Base-by-base conservation (phyloP, 2,329 filamentous ascomycete genomes). In the Sporothrix luriei region DNA sequence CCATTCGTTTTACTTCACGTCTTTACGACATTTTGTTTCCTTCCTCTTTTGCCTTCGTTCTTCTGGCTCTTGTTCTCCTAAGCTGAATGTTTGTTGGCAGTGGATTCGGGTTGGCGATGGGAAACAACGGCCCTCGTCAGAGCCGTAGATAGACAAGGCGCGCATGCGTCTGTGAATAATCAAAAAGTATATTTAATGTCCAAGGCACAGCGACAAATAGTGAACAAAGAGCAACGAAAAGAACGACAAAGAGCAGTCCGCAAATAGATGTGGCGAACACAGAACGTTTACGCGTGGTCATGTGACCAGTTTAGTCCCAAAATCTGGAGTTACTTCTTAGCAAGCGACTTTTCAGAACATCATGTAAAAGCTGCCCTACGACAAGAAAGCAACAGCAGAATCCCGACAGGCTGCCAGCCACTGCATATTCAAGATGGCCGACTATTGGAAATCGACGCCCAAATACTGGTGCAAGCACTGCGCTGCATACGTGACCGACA, bases 401-500 rank as follows among this genome's bases (percentile, higher is more conserved):
- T 6, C 7, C 24, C 33, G 13, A 46, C 21, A 43, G 5, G 24
- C 6, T 13, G 21, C 11, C 14, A n/a, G 11, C 7, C 11, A 26
- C 21, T 19, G 4, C 14, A 16, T 38, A 10, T 59, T 38, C n/a
- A 66, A 19, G n/a, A 98, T 99, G 95, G 90, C 95, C 0, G 95
- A 98, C 84, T 96, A 97, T 82, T 98, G 95, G 95, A 98, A 98
- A 79, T 97, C 94, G 24, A 97, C 94, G 79, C 94, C 94, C 6
- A 94, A 91, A 78, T 97, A 97, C 82, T 98, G 94, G 93, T 99
- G 95, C 87, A 98, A 98, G 80, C 92, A 97, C 83, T 99, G 95
- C 86, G 88, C 88, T 77, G 87, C 87, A 77, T 98, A 89, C 80
- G 91, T 99, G 65, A 91, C 92, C 80, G 95, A 99, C 83, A 97